Base-by-base conservation (phyloP, 495 filamentous ascomycete species). In the Pyrenula aspistea region DNA sequence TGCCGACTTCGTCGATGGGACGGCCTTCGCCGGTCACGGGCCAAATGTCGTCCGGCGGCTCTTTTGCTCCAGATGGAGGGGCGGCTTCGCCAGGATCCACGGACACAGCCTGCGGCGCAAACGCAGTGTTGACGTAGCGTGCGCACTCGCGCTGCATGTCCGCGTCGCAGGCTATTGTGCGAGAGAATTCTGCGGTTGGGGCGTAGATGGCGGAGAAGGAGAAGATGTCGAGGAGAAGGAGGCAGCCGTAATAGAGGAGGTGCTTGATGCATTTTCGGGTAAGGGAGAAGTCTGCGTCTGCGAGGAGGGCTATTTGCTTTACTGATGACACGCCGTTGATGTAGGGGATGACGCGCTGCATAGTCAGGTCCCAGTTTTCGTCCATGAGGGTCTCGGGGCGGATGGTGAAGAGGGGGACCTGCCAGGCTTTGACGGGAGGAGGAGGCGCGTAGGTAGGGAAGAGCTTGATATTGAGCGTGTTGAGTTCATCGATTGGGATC, bases 401-500 rank as follows among this genome's bases (percentile, higher is more conserved):
- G 57, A 94, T 86, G 60, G 89, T 95, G 60, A 88, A 84, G 15
- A 97, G 78, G 12, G 93, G 93, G 10, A 98, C 94, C 63, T 96
- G 88, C 83, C 85, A 94, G 8, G 88, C 76, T 60, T 83, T 83
- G 56, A 96, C 83, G 4, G 81, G 76, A 0, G 91, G 83, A 0
- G 92, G 91, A 4, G 82, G 80, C 1, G 83, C 78, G 62, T 91
- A 90, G 53, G 85, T 81, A 0, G 89, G 89, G 70, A 96, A 95
- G 53, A 95, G 81, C 67, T 96, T 96, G 77, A 98, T 87, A 69
- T 96, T 96, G 65, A 98, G 81, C 11, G 89, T 95, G 71, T 95
- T 96, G 58, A 88, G 83, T 59, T 94, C 89, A 68, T 96, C 91
- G 62, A 95, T 89, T 1, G 91, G 89, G 61, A 95, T 93, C 91